Evolutionary conservation across 495 filamentous ascomycete species (phyloP), one percentile per base, ranked within the genome.

Genomic region (Penicillium coprophilum): DNA sequence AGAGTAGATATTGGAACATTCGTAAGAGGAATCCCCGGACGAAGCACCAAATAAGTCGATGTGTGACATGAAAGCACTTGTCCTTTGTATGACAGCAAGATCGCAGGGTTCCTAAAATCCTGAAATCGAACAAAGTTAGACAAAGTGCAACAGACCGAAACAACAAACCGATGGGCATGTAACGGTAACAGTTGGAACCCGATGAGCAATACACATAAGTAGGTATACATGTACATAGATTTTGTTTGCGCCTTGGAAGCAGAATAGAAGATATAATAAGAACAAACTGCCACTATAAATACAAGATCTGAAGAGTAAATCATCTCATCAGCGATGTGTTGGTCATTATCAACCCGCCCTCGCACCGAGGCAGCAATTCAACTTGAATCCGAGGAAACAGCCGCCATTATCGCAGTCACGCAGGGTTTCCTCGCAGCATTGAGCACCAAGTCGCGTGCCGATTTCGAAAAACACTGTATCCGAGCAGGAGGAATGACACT

Each of bases 401-500:
- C 66, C 41, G 58, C 64, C 38, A 77, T 77, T n/a, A 64, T 75
- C 47, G 49, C 68, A 5, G 62, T 64, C 10, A 64, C 62, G 6
- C 62, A 70, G 17, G 69, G 71, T 20, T 76, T 76, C 56, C 62
- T 76, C 21, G 24, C 64, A 6, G 71, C 72, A 8, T 43, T 74
- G 17, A 67, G 56, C 21, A 57, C 62, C 5, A 77, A 72, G 34
- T 74, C 66, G 15, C 55, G 70, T 15, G 46, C 45, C 20, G 69
- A 71, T 12, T 73, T 76, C 43, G 72, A 74, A 24, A 72, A 70
- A 36, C 65, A 73, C 56, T 76, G 71, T 53, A 60, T 76, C 7
- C 60, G 65, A 20, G 72, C 71, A 10, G 71, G 71, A 2, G 71
- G 72, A 1, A 76, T 76, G 72, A 66, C 72, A 13, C 64, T 76